Percentiles rank a stretch among this genome's conserved stretches.
Conservation (phyloP, 495 filamentous ascomycete genomes). For the Alectoria sarmentosa region DNA sequence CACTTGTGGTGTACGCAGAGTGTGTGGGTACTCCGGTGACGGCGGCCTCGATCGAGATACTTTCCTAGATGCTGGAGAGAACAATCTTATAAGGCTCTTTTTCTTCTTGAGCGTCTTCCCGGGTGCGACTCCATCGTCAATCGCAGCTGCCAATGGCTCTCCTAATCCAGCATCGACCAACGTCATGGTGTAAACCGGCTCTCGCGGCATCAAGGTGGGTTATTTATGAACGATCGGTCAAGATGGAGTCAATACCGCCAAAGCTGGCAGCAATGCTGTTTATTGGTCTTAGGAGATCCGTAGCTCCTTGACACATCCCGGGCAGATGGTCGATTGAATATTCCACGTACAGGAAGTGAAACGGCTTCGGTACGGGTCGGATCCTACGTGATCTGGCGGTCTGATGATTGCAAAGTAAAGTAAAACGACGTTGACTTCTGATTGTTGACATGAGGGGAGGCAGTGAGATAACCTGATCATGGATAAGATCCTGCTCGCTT, state of each 20-base stretch:
- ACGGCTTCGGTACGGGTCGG: neutral
- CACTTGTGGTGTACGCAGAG: conserved; percentile 17
- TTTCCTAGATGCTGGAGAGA: conserved; percentile 21
- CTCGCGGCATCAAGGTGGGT: neutral
- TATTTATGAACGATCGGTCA: neutral
- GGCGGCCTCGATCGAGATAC: conserved; percentile 19
- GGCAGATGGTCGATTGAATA: neutral
- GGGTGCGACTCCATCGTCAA: neutral
- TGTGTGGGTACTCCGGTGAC: conserved; percentile 9
- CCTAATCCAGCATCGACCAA: neutral
- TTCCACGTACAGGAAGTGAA: neutral
- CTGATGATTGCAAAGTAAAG: neutral
- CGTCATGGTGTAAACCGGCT: neutral
- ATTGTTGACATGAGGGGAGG: conserved; percentile 4
- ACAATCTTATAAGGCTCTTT: conserved; percentile 26
- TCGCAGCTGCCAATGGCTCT: conserved; percentile 2
- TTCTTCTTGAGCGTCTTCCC: conserved; percentile 22
- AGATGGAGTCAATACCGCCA: neutral
- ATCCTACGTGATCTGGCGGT: neutral
- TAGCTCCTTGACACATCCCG: conserved; percentile 11
- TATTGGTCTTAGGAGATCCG: neutral
- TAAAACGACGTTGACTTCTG: neutral
- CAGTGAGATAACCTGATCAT: neutral
- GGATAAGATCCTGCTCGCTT: conserved; percentile 6
- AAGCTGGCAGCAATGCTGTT: conserved; percentile 7